Percentiles rank a stretch among this genome's conserved stretches.
These are phyloP conservation scores for Annulohypoxylon truncatum DNA, from an alignment of 2,329 filamentous ascomycete species.

Conservation along the genomic window DNA sequence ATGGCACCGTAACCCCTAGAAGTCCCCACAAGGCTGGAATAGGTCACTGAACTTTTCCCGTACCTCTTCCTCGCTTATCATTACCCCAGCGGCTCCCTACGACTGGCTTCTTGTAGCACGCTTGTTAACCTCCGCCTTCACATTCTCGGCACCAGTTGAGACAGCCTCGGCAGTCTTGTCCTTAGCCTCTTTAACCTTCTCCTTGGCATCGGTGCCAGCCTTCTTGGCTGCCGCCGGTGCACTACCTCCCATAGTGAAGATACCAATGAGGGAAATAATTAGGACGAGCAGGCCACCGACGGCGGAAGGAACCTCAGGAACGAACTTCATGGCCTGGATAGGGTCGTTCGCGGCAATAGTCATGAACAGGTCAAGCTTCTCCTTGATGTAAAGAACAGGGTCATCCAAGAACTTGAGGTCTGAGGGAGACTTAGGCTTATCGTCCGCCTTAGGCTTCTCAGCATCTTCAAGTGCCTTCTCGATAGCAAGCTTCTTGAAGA, in stretches of 20 bases:
- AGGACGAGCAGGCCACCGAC: constrained; percentile 77
- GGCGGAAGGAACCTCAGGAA: constrained; percentile 90
- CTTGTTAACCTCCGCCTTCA: constrained; percentile 78
- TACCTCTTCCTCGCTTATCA: constrained; percentile 11
- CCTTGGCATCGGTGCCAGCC: constrained; percentile 71
- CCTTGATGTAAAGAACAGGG: constrained; percentile 85
- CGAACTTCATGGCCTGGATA: constrained; percentile 84
- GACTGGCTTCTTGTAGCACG: constrained; percentile 68
- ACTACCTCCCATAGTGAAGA: constrained; percentile 72
- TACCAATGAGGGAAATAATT: constrained; percentile 75
- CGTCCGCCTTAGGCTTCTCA: constrained; percentile 78
- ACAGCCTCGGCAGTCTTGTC: constrained; percentile 74
- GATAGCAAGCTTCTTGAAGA: constrained; percentile 84
- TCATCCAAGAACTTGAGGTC: constrained; percentile 92
- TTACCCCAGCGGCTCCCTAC: constrained; percentile 49
- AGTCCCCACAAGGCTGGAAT: constrained; percentile 32
- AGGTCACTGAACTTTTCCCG: constrained; percentile 27
- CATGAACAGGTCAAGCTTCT: constrained; percentile 94
- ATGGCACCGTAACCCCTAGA: constrained; percentile 36
- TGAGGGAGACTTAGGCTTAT: constrained; percentile 74
- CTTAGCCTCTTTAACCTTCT: constrained; percentile 80
- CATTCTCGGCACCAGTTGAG: constrained; percentile 74
- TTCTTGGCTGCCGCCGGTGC: constrained; percentile 80
- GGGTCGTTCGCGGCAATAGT: constrained; percentile 85
- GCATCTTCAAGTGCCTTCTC: constrained; percentile 85